phyloP scores from a whole-genome alignment of 805 yeast genomes.

The Cyberlindnera japonica region DNA sequence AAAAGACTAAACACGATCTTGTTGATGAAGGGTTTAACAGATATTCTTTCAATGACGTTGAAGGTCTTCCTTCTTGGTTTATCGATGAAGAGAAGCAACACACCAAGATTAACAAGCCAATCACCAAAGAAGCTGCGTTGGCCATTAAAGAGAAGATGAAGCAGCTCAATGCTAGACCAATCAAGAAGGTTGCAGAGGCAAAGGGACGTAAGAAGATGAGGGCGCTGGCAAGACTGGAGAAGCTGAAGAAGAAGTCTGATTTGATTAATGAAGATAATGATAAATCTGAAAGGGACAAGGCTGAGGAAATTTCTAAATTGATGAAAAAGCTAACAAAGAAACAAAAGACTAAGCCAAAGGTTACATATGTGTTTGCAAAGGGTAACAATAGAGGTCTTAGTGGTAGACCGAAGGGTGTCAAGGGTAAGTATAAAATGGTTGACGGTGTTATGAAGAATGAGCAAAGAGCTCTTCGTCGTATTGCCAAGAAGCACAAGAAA shows the following conservation, averaged over 20 bases:
- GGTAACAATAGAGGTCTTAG: constrained; percentile 82
- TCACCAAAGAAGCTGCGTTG: constrained; percentile 88
- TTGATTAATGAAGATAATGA: constrained; percentile 81
- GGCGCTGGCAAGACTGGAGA: constrained; percentile 81
- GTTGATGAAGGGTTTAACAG: constrained; percentile 89
- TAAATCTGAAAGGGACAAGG: constrained; percentile 89
- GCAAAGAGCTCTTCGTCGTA: constrained; percentile 86
- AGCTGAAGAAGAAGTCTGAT: constrained; percentile 89
- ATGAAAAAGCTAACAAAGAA: constrained; percentile 79
- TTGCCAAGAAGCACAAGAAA: constrained; percentile 81
- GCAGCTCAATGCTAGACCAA: constrained; percentile 93
- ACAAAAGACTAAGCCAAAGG: constrained; percentile 69
- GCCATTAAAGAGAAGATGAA: constrained; percentile 73
- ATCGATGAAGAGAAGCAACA: constrained; percentile 87
- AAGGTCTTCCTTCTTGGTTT: constrained; percentile 96
- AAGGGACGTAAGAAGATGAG: constrained; percentile 94
- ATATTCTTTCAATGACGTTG: constrained; percentile 86
- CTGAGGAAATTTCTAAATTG: constrained; percentile 84
- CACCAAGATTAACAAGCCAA: constrained; percentile 82
- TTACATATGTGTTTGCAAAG: constrained; percentile 81
- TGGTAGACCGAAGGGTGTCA: constrained; percentile 96
- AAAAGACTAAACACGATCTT: too few relatives aligned
- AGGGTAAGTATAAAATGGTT: constrained; percentile 98
- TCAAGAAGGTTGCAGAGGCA: constrained; percentile 98
- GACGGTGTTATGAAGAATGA: constrained; percentile 98